phyloP scores from a whole-genome alignment of 78 protist genomes.

The Dictyostelium capitatum region DNA sequence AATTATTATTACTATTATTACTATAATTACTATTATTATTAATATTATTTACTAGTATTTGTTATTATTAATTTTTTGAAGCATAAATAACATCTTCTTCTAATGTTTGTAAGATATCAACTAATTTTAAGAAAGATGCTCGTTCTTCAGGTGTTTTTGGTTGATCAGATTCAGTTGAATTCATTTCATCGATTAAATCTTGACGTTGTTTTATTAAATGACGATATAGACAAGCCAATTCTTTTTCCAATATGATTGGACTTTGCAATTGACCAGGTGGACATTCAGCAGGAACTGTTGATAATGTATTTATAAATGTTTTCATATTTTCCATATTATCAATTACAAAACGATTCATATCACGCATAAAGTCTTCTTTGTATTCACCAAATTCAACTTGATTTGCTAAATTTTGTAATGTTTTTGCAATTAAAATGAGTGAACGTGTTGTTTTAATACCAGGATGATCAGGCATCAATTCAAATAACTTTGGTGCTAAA shows the following conservation, averaged over 20 bases:
- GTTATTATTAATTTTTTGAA: background rate
- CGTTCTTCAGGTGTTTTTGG: conserved; percentile 17
- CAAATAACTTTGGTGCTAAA: conserved; percentile 89
- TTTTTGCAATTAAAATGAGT: conserved; percentile 89
- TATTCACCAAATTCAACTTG: conserved; percentile 81
- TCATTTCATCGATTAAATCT: conserved; percentile 26
- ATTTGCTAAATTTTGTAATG: conserved; percentile 91
- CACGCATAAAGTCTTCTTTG: conserved; percentile 86
- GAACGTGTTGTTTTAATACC: conserved; percentile 72
- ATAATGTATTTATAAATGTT: conserved; percentile 34
- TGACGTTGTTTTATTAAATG: conserved; percentile 49
- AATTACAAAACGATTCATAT: conserved; percentile 77
- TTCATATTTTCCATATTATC: conserved; percentile 64
- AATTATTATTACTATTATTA: no score
- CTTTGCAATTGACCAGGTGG: conserved; percentile 39
- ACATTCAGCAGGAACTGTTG: conserved; percentile 49
- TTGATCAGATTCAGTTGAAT: conserved; percentile 2
- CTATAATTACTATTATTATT: no score
- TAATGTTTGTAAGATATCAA: background rate
- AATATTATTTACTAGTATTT: no score
- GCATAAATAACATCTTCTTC: conserved; percentile 30
- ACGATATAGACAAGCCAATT: conserved; percentile 66
- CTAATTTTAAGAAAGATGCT: background rate
- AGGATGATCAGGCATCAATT: conserved; percentile 85
- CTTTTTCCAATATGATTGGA: conserved; percentile 65